Conservation (phyloP, 257 asterid species). For the Solanum microdontum region DNA sequence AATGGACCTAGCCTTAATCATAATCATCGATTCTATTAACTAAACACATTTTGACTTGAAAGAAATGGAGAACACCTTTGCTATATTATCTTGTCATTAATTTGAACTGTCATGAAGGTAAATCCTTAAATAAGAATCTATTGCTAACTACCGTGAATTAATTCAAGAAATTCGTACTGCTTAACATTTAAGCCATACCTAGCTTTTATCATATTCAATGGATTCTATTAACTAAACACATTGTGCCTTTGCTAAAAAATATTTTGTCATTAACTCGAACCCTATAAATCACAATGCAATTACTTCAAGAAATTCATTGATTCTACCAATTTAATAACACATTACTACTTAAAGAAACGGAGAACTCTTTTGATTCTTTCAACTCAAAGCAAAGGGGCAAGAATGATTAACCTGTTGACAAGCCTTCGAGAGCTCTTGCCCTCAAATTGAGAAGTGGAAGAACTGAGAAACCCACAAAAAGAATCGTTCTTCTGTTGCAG, state of each 20-base stretch:
- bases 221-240: not conserved
- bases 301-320: not conserved
- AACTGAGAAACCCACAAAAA: slow-evolving; percentile 51
- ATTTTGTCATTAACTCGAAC: not conserved
- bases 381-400: not conserved
- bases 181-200: not conserved
- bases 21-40: not conserved
- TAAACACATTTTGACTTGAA: not conserved
- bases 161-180: not conserved
- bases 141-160: not conserved
- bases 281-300: not conserved
- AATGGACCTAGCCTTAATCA: not conserved
- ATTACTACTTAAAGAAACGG: not conserved
- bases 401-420: slow-evolving; percentile 25
- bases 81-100: not conserved
- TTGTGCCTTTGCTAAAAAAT: not conserved
- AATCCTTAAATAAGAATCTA: not conserved
- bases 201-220: not conserved
- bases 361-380: not conserved
- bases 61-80: not conserved
- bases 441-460: slow-evolving; percentile 36
- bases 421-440: slow-evolving; percentile 26
- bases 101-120: not conserved
- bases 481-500: slow-evolving; percentile 35
- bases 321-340: not conserved